Conservation (phyloP, 1,284 basidiomycete genomes). For the Cryptococcus floricola region DNA sequence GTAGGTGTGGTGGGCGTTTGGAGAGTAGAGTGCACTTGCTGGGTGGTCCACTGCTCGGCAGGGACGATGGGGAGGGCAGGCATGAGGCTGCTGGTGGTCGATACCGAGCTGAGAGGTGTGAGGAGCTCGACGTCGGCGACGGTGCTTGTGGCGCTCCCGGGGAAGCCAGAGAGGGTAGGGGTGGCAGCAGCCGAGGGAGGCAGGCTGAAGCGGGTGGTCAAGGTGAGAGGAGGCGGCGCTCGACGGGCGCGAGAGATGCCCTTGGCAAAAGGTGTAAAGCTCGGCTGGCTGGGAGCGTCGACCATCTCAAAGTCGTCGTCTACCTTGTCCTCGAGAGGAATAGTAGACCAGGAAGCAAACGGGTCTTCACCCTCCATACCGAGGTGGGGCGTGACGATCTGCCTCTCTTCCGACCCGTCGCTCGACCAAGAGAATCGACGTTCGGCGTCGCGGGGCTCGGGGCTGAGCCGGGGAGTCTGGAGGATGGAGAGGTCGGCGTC, state of each 20-base stretch:
- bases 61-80: slow-evolving; percentile 25
- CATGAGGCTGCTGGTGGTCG: slow-evolving; percentile 9
- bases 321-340: background rate
- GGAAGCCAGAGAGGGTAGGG: slow-evolving; percentile 3
- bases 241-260: slow-evolving; percentile 3
- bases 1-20: slow-evolving; percentile 8
- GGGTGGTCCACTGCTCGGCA: slow-evolving; percentile 10
- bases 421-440: slow-evolving; percentile 14
- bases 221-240: slow-evolving; percentile 11
- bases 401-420: slow-evolving; percentile 2
- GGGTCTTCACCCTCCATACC: slow-evolving; percentile 14
- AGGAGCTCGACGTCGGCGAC: slow-evolving; percentile 7
- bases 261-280: background rate
- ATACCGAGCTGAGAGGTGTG: slow-evolving; percentile 1
- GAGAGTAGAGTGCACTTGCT: background rate
- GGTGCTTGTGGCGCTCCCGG: slow-evolving; percentile 2
- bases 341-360: slow-evolving; percentile 7
- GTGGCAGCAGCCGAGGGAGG: slow-evolving; percentile 2
- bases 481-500: background rate
- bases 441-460: background rate
- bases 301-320: slow-evolving; percentile 12
- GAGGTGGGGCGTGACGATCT: slow-evolving; percentile 9
- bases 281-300: background rate
- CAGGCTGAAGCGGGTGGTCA: slow-evolving; percentile 9
- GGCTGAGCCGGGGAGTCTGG: background rate